Conservation (phyloP, 768 basidiomycete genomes). For the Hygrocybe punicea region DNA sequence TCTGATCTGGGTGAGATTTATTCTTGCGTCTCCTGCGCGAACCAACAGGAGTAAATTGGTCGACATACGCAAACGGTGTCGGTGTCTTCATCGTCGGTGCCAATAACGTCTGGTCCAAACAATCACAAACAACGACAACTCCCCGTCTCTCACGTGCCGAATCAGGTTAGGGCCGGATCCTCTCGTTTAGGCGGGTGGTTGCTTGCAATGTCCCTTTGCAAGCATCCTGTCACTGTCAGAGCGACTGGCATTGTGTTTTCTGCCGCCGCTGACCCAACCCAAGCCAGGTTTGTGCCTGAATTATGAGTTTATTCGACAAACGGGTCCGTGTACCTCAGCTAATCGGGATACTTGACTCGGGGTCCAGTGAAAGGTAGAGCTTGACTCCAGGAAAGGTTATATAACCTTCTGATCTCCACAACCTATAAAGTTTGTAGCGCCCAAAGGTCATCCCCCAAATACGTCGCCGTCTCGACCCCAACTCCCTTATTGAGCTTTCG, state of each 20-base stretch:
- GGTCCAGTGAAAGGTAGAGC: not conserved
- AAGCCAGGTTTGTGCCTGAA: too few relatives aligned
- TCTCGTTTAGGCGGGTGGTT: too few relatives aligned
- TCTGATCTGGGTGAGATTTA: conserved; percentile 29
- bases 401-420: not conserved
- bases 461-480: conserved; percentile 82
- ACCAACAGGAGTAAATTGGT: conserved; percentile 47
- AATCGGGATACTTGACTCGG: not conserved
- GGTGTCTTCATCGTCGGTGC: conserved; percentile 8
- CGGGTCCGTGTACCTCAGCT: not conserved
- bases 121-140: not conserved
- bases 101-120: not conserved
- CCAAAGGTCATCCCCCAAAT: conserved; percentile 91
- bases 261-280: too few relatives aligned
- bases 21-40: conserved; percentile 53
- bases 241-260: too few relatives aligned
- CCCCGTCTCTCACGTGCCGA: too few relatives aligned
- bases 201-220: too few relatives aligned
- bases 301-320: not conserved
- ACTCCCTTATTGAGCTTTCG: conserved; percentile 84
- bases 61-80: conserved; percentile 41
- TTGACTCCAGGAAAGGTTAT: not conserved
- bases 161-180: too few relatives aligned
- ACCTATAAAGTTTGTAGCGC: conserved; percentile 54
- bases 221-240: too few relatives aligned